Base-by-base conservation (phyloP, 2,329 filamentous ascomycete genomes). In the Neofusicoccum ribis region DNA sequence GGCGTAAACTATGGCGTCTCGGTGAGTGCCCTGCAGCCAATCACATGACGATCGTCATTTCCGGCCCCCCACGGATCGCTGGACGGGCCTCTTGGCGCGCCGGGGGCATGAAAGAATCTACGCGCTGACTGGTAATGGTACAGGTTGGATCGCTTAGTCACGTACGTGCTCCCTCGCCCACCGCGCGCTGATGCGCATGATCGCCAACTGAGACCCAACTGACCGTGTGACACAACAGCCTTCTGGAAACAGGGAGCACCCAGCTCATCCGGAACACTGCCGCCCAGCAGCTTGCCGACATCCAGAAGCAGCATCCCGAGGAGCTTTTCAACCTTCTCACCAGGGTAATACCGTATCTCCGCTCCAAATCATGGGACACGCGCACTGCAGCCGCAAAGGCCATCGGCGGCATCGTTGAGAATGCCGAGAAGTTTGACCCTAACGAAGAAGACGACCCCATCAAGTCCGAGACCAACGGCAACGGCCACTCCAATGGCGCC, bases 231-330 rank as follows among this genome's bases (percentile, higher is more conserved):
- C 52, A 43, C 56, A 61, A 60, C 78, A 97, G 93, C 69, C 88
- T 99, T 76, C 89, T 99, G 72, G 95, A 99, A 85, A 98, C 95
- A 65, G 95, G 95, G 72, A 98, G 94, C 81, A 99, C 95, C 67
- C 90, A 91, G 76, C 85, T 99, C 70, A 98, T 99, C 76, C 90
- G 96, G 71, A 96, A 97, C 75, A 99, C 95, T 68, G 96, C 95
- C 68, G 95, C 96, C 68, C 93, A 96, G 75, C 95, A 99, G 80
- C 86, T 99, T 68, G 95, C 93, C 68, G 95, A 99, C 80, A 95
- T 97, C 78, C 96, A 99, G 80, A 98, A 97, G 77, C 91, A 95
- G 77, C 95, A 98, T 73, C 95, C 95, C 0, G 94, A 99, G 80
- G 96, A 99, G 78, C 84, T 99, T 1, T 98, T 98, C 80, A 97